Evolutionary conservation across 352 stramenopile genomes (phyloP), one percentile per base, ranked within the genome.

Genomic region (Phytophthora hybrid): DNA sequence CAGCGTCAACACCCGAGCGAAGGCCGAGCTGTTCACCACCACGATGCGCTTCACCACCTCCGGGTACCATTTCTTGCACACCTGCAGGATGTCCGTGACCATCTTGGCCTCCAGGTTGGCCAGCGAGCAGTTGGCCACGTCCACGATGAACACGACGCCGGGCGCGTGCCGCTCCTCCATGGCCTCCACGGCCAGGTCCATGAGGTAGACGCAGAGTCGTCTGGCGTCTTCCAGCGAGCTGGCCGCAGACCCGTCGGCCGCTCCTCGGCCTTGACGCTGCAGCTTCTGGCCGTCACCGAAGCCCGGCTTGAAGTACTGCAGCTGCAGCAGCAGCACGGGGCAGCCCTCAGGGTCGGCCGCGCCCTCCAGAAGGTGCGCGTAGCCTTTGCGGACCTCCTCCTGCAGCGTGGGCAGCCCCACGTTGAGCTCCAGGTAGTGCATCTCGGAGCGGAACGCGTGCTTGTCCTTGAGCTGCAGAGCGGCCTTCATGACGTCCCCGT

Each of bases 401-500:
- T 93, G 85, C 1, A 94, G 41, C n/a, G 84, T 83, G 2, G 54
- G 53, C 29, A 91, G 71, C 1, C 80, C 85, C 44, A 94, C 85
- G 51, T 92, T 89, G 41, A 94, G 84, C 61, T 85, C 66, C 59
- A 85, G 71, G 69, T 85, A 91, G 59, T 84, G 78, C 61, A 72
- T 62, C 29, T 84, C 69, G 52, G 16, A 37, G 19, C 87, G 80
- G 63, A 83, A 89, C 49, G 76, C 69, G 67, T 92, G 72, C 72
- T 93, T 93, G 55, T 92, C 85, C 21, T 77, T 86, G 37, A 94
- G 77, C 67, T 93, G 87, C 69, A 92, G 69, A 49, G 87, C 87
- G 10, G 87, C 63, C 34, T 82, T 83, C 81, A 92, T 93, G 16
- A 94, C 85, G 69, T 94, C 86, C 9, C 73, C 73, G 63, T 82